These are phyloP conservation scores for Cladosporium sp. DNA, from an alignment of 2,329 filamentous ascomycete genomes.

Conservation along the genomic window DNA sequence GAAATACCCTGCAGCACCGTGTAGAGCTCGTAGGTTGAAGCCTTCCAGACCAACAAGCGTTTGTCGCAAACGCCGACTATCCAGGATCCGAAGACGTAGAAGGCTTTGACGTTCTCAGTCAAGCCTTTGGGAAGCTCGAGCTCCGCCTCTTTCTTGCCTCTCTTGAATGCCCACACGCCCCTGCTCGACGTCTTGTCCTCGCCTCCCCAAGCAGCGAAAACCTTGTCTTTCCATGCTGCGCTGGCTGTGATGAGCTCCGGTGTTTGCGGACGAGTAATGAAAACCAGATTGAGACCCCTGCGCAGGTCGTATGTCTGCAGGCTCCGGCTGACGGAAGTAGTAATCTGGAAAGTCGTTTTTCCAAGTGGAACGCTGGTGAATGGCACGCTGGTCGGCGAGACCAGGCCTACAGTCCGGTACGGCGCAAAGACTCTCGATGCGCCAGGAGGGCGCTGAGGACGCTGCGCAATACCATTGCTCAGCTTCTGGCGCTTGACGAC, in stretches of 20 bases:
- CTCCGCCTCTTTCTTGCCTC: constrained; percentile 78
- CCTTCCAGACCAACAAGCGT: constrained; percentile 85
- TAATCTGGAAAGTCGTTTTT: constrained; percentile 95
- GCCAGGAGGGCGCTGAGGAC: constrained; percentile 19
- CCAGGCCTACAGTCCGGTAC: constrained; percentile 88
- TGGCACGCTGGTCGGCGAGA: constrained; percentile 84
- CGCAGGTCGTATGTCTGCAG: constrained; percentile 95
- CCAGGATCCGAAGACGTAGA: constrained; percentile 87
- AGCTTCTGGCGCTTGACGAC: constrained; percentile 69
- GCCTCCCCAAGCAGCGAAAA: constrained; percentile 87
- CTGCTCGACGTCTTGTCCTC: constrained; percentile 48
- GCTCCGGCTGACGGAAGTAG: constrained; percentile 83
- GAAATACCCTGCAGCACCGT: constrained; percentile 67
- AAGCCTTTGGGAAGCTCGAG: constrained; percentile 64
- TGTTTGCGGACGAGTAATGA: constrained; percentile 87
- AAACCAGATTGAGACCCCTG: constrained; percentile 84
- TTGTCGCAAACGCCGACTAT: constrained; percentile 74
- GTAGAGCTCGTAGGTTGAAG: constrained; percentile 78
- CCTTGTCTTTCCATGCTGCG: constrained; percentile 76
- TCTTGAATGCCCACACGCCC: constrained; percentile 87
- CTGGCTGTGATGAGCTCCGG: constrained; percentile 82
- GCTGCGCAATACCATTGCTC: constrained; percentile 15
- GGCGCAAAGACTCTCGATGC: constrained; percentile 83
- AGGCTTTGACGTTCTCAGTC: constrained; percentile 67
- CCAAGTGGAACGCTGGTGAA: constrained; percentile 86